Conservation (phyloP, 345 rosid genomes). For the Rhizophora apiculata region DNA sequence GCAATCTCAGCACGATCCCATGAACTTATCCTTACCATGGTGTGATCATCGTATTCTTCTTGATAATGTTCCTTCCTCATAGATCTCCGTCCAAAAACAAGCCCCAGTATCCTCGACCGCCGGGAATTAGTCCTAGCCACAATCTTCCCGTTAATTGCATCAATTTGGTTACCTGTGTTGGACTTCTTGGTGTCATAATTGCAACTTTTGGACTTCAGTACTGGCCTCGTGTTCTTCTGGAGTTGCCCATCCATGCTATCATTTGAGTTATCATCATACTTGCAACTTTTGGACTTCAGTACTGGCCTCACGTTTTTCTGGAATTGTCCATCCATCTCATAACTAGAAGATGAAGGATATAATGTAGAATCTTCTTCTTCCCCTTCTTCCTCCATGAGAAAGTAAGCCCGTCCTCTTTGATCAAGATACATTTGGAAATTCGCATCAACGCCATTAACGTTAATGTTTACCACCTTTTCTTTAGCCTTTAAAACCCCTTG, state of each 20-base stretch:
- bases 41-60: slow-evolving; percentile 32
- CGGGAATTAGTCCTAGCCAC: slow-evolving; percentile 42
- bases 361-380: slow-evolving; percentile 43
- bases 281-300: slow-evolving; percentile 49
- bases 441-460: slow-evolving; percentile 66
- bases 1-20: slow-evolving; percentile 86
- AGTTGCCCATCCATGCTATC: slow-evolving; percentile 48
- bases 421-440: slow-evolving; percentile 78
- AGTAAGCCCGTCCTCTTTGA: slow-evolving; percentile 85
- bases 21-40: slow-evolving; percentile 41
- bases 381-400: slow-evolving; percentile 54
- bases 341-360: slow-evolving; percentile 52
- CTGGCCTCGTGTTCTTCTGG: slow-evolving; percentile 28
- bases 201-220: slow-evolving; percentile 48
- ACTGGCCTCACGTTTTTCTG: slow-evolving; percentile 28
- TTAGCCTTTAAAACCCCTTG: slow-evolving; percentile 85
- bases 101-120: slow-evolving; percentile 56
- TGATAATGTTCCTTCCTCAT: slow-evolving; percentile 32
- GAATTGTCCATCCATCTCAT: slow-evolving; percentile 44
- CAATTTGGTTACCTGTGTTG: slow-evolving; percentile 17
- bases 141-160: slow-evolving; percentile 36
- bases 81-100: slow-evolving; percentile 61
- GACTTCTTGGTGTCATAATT: slow-evolving; percentile 35
- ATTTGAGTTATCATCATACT: slow-evolving; percentile 30
- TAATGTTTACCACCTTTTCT: slow-evolving; percentile 57